Evolutionary conservation across 2,329 filamentous ascomycete genomes (phyloP).

Genomic region (Hypoxylon sp.): DNA sequence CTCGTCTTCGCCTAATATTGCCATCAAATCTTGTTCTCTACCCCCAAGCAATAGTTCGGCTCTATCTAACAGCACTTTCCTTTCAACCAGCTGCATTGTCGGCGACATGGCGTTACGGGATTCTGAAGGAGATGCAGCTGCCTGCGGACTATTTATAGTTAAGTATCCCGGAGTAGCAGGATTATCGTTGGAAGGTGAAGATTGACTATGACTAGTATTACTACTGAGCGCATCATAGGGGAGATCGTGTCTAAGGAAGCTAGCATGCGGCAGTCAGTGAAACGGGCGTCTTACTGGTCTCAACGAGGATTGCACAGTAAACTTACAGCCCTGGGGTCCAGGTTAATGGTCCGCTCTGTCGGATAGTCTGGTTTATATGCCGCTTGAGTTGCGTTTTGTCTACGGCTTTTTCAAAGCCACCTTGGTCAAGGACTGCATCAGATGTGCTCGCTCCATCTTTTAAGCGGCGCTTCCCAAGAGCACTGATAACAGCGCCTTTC

Average conservation of each 20-base stretch:
- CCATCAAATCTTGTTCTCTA: conserved; percentile 29
- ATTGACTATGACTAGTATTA: background rate
- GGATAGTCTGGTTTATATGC: conserved; percentile 36
- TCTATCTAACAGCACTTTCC: conserved; percentile 23
- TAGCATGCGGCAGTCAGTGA: conserved; percentile 5
- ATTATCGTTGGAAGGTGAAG: conserved; percentile 13
- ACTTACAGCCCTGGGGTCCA: conserved; percentile 21
- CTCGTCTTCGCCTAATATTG: conserved; percentile 21
- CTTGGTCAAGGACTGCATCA: conserved; percentile 31
- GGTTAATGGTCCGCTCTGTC: conserved; percentile 4
- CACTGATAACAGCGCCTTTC: conserved; percentile 35
- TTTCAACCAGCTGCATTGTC: conserved; percentile 28
- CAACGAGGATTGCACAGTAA: background rate
- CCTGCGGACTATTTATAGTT: conserved; percentile 8
- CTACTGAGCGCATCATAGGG: conserved; percentile 28
- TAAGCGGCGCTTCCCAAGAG: conserved; percentile 36
- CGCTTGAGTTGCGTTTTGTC: conserved; percentile 46
- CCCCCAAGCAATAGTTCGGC: conserved; percentile 38
- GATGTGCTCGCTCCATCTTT: conserved; percentile 23
- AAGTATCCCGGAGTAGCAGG: conserved; percentile 28
- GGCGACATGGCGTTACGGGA: conserved; percentile 19
- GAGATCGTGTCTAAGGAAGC: conserved; percentile 30
- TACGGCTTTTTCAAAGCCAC: conserved; percentile 27
- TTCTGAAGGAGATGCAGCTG: background rate
- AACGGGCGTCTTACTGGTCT: too few species aligned